Evolutionary conservation across 176 grass and related monocot genomes (phyloP), one percentile per base, ranked within the genome.

Genomic region (Chloris gayana): DNA sequence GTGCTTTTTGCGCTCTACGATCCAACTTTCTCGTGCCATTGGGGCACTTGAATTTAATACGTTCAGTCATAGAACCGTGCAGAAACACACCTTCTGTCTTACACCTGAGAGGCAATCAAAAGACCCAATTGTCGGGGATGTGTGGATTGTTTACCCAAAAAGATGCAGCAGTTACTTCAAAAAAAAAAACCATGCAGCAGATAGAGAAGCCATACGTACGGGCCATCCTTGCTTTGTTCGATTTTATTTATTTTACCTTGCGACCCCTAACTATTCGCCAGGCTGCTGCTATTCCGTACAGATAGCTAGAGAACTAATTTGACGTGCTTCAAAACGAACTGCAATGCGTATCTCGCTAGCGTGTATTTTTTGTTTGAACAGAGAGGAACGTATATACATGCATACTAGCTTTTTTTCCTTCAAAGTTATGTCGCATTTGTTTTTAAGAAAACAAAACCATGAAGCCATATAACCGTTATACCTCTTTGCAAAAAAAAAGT

Each of bases 31-130:
- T 67, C 75, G 64, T 78, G 75, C 74, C 72, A 63, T 81, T 86
- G 71, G 88, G 88, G 51, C 53, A 38, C 42, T 67, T 62, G 81
- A 85, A 57, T 85, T 93, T 91, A 85, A 73, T 81, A 84, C 53
- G 29, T 13, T 31, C 57, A 72, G 66, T 41, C 73, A 64, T 79
- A 53, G 85, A 63, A 45, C 75, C 64, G 32, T 64, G 65, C 41
- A 35, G 57, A 53, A 61, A 76, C 70, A 80, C 50, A 56, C 33
- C 17, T 61, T 85, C 72, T 85, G 85, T 17, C 64, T 71, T 71
- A 77, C 85, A 85, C 76, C 75, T 91, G 80, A 85, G 4, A 59
- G 72, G 64, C 74, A 57, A 84, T 84, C 64, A 58, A 88, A 88
- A 84, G 89, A 76, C 57, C 32, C 59, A 78, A 82, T 59, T 59